Conservation (phyloP, 192 early-diverging fungal species). For the Coemansia sp. region DNA sequence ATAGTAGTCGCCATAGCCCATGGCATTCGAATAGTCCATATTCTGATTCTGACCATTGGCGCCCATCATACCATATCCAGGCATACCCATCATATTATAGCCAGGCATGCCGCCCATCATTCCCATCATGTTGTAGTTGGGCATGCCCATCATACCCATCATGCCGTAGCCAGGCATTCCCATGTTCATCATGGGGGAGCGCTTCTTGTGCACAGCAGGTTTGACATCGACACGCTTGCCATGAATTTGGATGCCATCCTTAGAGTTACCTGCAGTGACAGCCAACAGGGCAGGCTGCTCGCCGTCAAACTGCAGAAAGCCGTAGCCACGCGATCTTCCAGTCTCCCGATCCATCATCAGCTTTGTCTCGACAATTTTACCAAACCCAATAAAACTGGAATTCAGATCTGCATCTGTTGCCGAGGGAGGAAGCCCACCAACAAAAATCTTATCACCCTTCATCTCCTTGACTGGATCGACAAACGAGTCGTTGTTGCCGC, state of each 20-base stretch:
- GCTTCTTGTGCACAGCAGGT: constrained; percentile 43
- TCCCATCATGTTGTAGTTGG: constrained; percentile 32
- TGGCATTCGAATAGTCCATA: constrained; percentile 25
- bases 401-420: constrained; percentile 83
- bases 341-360: constrained; percentile 83
- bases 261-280: constrained; percentile 41
- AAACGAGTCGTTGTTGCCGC: constrained; percentile 8
- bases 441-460: constrained; percentile 80
- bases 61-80: constrained; percentile 23
- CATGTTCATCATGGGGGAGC: constrained; percentile 22
- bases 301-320: constrained; percentile 87
- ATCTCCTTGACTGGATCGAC: constrained; percentile 36
- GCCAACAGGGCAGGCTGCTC: constrained; percentile 61
- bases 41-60: constrained; percentile 5
- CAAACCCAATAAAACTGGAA: constrained; percentile 81
- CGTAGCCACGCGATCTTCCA: constrained; percentile 85
- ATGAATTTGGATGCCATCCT: constrained; percentile 40
- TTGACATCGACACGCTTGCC: constrained; percentile 53
- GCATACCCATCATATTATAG: constrained; percentile 25
- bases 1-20: constrained; percentile 41
- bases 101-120: neutral
- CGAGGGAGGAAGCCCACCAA: constrained; percentile 82
- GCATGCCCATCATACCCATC: constrained; percentile 21
- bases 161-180: constrained; percentile 7
- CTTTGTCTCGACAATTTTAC: constrained; percentile 79